Conservation (phyloP, 768 basidiomycete species). For the Phanerochaete carnosa region DNA sequence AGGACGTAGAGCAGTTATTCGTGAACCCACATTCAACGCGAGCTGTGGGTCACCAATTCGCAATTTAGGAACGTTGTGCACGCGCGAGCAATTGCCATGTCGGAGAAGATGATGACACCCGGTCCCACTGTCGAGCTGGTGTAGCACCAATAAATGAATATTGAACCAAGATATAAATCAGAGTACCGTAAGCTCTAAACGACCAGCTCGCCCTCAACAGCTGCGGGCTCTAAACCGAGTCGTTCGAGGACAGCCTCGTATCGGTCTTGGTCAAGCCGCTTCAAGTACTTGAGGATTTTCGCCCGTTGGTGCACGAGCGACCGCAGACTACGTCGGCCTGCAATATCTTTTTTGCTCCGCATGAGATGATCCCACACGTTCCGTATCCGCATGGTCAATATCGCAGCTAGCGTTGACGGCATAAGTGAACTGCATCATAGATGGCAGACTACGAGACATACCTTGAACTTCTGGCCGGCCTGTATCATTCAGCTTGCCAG, state of each 20-base stretch:
- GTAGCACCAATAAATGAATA: neutral
- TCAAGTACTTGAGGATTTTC: slow-evolving; percentile 78
- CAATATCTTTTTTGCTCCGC: slow-evolving; percentile 68
- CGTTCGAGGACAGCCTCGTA: slow-evolving; percentile 72
- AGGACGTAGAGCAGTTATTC: too few relatives aligned
- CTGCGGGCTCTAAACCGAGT: slow-evolving; percentile 71
- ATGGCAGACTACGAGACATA: slow-evolving; percentile 32
- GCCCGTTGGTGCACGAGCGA: slow-evolving; percentile 80
- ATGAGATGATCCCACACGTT: slow-evolving; percentile 74
- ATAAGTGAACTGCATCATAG: neutral
- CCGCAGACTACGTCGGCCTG: slow-evolving; percentile 73
- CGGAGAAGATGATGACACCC: neutral
- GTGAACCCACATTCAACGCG: too few relatives aligned
- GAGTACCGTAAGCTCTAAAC: slow-evolving; percentile 38
- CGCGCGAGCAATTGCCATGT: neutral
- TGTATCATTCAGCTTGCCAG: slow-evolving; percentile 64
- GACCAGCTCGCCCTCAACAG: slow-evolving; percentile 89
- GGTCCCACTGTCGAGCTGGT: neutral
- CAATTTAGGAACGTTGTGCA: too few relatives aligned
- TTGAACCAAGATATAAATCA: neutral
- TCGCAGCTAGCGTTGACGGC: slow-evolving; percentile 57
- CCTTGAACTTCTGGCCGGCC: slow-evolving; percentile 92
- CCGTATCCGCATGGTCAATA: slow-evolving; percentile 83
- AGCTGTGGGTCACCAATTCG: too few relatives aligned
- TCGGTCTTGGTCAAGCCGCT: slow-evolving; percentile 55